Percentiles rank a stretch among this genome's conserved stretches.
Conservation (phyloP, 1,284 basidiomycete species). For the Wallemia ichthyophaga region DNA sequence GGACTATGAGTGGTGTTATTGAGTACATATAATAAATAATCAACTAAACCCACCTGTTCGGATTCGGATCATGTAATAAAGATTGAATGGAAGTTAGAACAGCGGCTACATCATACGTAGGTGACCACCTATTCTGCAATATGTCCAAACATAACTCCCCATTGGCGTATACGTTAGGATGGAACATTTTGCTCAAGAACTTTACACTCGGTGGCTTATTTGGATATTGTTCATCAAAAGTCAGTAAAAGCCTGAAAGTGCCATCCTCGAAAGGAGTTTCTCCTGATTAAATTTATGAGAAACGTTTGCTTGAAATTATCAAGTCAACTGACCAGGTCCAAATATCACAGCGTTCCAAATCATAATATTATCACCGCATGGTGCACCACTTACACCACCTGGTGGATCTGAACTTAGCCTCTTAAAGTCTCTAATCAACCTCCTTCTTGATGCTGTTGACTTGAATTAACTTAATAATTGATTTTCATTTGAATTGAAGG, state of each 20-base stretch:
- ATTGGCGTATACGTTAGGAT: constrained; percentile 94
- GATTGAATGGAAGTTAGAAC: constrained; percentile 89
- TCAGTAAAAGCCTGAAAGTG: constrained; percentile 81
- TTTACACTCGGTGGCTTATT: constrained; percentile 94
- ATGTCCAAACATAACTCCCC: constrained; percentile 95
- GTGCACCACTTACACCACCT: constrained; percentile 79
- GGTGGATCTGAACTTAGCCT: constrained; percentile 76
- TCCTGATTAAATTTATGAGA: constrained; percentile 22
- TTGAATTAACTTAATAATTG: too few species aligned
- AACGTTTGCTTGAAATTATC: not conserved
- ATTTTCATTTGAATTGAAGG: too few species aligned
- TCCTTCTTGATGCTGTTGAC: constrained; percentile 66
- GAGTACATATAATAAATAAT: not conserved
- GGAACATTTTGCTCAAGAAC: constrained; percentile 92
- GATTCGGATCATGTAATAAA: constrained; percentile 86
- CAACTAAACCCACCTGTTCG: constrained; percentile 29
- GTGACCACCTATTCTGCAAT: constrained; percentile 89
- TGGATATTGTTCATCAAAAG: constrained; percentile 90
- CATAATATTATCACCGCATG: constrained; percentile 95
- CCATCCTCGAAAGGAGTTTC: constrained; percentile 98
- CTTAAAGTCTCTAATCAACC: constrained; percentile 88
- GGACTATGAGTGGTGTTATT: constrained; percentile 26
- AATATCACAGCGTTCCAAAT: constrained; percentile 99
- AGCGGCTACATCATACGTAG: constrained; percentile 92
- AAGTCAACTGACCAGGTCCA: constrained; percentile 42